phyloP scores from a whole-genome alignment of 1,139 yeast genomes.

The Yamadazyma blattariae region DNA sequence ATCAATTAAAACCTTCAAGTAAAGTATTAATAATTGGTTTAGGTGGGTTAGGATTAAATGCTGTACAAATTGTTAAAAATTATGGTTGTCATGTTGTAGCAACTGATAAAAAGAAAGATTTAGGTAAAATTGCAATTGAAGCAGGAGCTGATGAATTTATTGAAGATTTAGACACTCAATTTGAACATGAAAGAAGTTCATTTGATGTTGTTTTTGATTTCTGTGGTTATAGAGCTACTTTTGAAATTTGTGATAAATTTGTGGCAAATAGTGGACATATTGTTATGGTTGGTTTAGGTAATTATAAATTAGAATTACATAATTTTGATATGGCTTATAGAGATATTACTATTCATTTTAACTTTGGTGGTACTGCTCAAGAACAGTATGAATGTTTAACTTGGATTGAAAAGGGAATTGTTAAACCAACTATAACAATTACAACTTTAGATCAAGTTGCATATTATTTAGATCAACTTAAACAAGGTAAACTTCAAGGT shows the following conservation, averaged over 20 bases:
- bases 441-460: slow-evolving; percentile 37
- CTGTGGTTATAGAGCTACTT: slow-evolving; percentile 42
- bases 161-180: slow-evolving; percentile 26
- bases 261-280: slow-evolving; percentile 38
- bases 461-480: slow-evolving; percentile 31
- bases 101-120: slow-evolving; percentile 34
- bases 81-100: slow-evolving; percentile 43
- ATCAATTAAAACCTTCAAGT: slow-evolving; percentile 29
- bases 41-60: slow-evolving; percentile 53
- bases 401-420: slow-evolving; percentile 40
- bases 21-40: slow-evolving; percentile 46
- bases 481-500: slow-evolving; percentile 40
- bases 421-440: slow-evolving; percentile 35
- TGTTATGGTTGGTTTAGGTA: slow-evolving; percentile 45
- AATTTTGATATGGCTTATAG: slow-evolving; percentile 39
- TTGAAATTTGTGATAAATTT: slow-evolving; percentile 30
- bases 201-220: slow-evolving; percentile 45
- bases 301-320: slow-evolving; percentile 25
- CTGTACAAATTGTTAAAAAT: slow-evolving; percentile 40
- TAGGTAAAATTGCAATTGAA: slow-evolving; percentile 25
- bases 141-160: slow-evolving; percentile 46
- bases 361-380: slow-evolving; percentile 46
- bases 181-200: slow-evolving; percentile 25
- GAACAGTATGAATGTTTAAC: slow-evolving; percentile 46
- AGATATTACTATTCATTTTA: slow-evolving; percentile 40